Base-by-base conservation (phyloP, 2,329 filamentous ascomycete genomes). In the Colletotrichum theobromicola region DNA sequence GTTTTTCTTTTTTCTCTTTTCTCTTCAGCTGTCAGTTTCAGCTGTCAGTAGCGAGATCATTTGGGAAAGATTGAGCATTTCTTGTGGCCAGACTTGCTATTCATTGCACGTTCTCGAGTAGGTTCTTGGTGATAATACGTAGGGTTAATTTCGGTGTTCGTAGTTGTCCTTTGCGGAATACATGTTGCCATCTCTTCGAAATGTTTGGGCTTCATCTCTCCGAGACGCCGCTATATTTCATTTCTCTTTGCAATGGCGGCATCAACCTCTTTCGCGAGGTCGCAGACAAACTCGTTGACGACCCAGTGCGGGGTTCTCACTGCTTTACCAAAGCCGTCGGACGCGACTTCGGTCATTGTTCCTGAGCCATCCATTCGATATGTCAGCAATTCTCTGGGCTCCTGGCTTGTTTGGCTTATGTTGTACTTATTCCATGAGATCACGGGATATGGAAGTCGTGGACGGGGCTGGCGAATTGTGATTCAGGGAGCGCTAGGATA, bases 381-480 rank as follows among this genome's bases (percentile, higher is more conserved):
- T 10, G 1, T 42, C n/a, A 42, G 37, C 37, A 42, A 18, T n/a
- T 2, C 8, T 42, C n/a, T 0, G 8, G 8, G 5, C 4, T 0
- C 10, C 0, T 0, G 37, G 37, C 18, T 42, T 0, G 0, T 42
- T n/a, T 42, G 0, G 18, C 37, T 42, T 10, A 42, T 1, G 0
- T 42, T 10, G 1, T 9, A 5, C 8, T 18, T 18, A n/a, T 1
- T 42, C 37, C 16, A 4, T 42, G 1, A 42, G 37, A n/a, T 42
- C 10, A 0, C 1, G 37, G 37, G 4, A 18, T 10, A 18, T 42
- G 35, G 35, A 42, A 4, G 16, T 42, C 16, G 37, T 42, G 37
- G 37, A 42, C 8, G 37, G n/a, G 16, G 18, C n/a, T n/a, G 8
- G 37, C 10, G 37, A 42, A n/a, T 42, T 42, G 37, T 7, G 16